Evolutionary conservation across 306 rosid genomes (phyloP).

Genomic region (Sechiopsis laciniata): DNA sequence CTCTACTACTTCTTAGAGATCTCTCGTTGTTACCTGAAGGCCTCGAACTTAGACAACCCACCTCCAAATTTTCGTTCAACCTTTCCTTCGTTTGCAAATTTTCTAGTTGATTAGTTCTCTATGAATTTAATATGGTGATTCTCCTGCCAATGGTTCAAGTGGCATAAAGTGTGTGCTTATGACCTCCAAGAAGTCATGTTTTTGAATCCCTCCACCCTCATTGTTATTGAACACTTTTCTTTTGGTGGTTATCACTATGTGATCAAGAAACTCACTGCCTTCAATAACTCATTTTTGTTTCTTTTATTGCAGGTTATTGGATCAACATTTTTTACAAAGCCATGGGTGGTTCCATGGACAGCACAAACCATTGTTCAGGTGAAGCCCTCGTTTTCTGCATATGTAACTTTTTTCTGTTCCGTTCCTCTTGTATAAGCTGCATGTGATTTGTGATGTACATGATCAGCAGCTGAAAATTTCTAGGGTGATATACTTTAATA

Average conservation of each 20-base stretch:
- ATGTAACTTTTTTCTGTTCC: not conserved
- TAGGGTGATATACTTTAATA: not conserved
- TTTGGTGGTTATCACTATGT: not conserved
- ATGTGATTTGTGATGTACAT: not conserved
- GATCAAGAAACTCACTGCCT: not conserved
- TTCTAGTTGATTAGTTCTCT: not conserved
- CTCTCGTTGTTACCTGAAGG: not conserved
- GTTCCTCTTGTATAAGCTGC: not conserved
- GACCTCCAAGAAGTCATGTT: no score
- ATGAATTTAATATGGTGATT: not conserved
- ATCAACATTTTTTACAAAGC: not conserved
- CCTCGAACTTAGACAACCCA: not conserved
- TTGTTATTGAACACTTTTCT: no score
- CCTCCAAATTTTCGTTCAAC: not conserved
- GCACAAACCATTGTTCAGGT: conserved; percentile 81
- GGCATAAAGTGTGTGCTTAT: no score
- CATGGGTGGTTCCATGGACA: conserved; percentile 89
- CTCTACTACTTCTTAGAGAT: not conserved
- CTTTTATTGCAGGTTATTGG: not conserved
- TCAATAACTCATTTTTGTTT: not conserved
- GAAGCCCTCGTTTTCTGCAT: conserved; percentile 16
- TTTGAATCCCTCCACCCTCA: no score
- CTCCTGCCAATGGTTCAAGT: no score
- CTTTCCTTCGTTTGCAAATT: not conserved
- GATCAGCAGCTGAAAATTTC: no score